Percentiles rank a stretch among this genome's conserved stretches.
Evolutionary conservation across 73 alveolate species (phyloP).

Genomic region (Stentor roeselii): DNA sequence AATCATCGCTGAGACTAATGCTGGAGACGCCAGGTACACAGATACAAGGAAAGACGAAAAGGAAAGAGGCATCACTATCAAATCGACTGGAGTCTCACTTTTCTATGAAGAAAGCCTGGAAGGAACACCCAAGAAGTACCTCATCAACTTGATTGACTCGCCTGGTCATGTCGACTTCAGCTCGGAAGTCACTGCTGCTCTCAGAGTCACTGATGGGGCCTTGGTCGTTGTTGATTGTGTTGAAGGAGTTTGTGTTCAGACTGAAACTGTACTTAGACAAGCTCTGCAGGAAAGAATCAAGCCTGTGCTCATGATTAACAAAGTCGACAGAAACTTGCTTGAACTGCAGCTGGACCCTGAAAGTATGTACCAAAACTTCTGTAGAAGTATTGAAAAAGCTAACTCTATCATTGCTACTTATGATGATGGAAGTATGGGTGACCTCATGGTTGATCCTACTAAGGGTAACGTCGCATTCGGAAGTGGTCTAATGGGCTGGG

Average conservation of each 20-base stretch:
- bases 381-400: conserved; percentile 94
- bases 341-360: conserved; percentile 94
- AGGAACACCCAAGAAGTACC: conserved; percentile 46
- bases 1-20: conserved; percentile 92
- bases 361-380: conserved; percentile 81
- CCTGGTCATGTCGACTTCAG: conserved; percentile 99
- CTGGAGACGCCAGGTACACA: conserved; percentile 98
- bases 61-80: conserved; percentile 99
- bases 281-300: conserved; percentile 94
- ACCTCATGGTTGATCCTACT: conserved; percentile 75
- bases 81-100: conserved; percentile 98
- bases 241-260: conserved; percentile 98
- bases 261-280: conserved; percentile 97
- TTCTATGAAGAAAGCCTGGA: conserved; percentile 85
- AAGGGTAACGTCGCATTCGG: conserved; percentile 98
- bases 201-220: conserved; percentile 99
- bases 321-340: conserved; percentile 90
- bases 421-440: conserved; percentile 82
- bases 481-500: conserved; percentile 98
- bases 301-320: conserved; percentile 98
- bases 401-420: conserved; percentile 92
- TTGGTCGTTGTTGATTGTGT: conserved; percentile 98
- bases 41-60: conserved; percentile 98
- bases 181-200: conserved; percentile 98
- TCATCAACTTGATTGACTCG: conserved; percentile 96